Evolutionary conservation across 192 early-diverging fungal species (phyloP).

Genomic region (Podila epicladia): DNA sequence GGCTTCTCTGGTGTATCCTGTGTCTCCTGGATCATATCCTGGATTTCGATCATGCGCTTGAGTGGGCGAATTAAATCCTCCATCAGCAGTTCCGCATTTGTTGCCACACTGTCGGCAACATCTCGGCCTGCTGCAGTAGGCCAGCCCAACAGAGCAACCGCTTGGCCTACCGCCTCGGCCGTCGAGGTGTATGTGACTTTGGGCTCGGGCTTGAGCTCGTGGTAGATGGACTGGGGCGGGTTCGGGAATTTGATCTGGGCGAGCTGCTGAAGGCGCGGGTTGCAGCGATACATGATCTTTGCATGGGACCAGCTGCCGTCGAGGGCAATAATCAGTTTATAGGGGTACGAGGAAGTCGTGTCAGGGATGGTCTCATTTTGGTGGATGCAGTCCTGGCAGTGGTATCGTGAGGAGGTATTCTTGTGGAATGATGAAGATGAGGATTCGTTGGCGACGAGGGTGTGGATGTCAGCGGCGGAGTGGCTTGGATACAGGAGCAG

Average conservation of each 20-base stretch:
- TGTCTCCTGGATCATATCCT: conserved; percentile 15
- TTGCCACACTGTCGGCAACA: not conserved
- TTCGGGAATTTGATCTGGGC: conserved; percentile 43
- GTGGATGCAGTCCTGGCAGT: conserved; percentile 27
- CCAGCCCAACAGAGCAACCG: conserved; percentile 44
- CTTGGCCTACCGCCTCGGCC: conserved; percentile 48
- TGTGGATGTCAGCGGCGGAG: conserved; percentile 27
- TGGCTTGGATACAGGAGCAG: conserved; percentile 45
- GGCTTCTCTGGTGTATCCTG: too few relatives aligned
- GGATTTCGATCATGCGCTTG: conserved; percentile 45
- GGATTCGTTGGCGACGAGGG: not conserved
- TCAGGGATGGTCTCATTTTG: not conserved
- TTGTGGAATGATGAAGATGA: not conserved
- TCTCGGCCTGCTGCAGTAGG: not conserved
- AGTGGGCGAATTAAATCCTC: conserved; percentile 44
- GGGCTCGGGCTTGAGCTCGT: conserved; percentile 49
- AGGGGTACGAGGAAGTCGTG: conserved; percentile 13
- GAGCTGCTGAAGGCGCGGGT: conserved; percentile 47
- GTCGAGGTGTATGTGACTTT: conserved; percentile 44
- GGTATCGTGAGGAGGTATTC: conserved; percentile 13
- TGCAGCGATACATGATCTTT: conserved; percentile 51
- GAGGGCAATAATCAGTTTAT: conserved; percentile 44
- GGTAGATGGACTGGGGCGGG: conserved; percentile 48
- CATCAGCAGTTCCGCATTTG: conserved; percentile 16
- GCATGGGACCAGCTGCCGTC: conserved; percentile 54